Percentiles rank a stretch among this genome's conserved stretches.
Conservation (phyloP, 2,329 filamentous ascomycete genomes). For the Teratosphaeria zuluensis region DNA sequence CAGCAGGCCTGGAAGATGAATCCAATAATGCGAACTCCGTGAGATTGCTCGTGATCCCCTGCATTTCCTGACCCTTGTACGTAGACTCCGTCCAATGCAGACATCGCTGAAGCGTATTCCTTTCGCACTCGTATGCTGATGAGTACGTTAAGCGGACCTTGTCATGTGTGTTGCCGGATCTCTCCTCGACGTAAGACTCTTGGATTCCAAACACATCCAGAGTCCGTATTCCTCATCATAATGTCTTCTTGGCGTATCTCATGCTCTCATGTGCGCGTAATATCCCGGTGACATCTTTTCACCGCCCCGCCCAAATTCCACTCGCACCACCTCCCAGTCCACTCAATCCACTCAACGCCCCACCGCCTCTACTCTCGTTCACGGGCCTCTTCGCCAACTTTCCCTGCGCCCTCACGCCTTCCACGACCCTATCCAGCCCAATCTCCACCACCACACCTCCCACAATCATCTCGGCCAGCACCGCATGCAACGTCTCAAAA, state of each 20-base stretch:
- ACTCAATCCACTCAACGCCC: constrained; percentile 24
- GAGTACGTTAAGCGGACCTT: too few species aligned
- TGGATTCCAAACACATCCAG: too few species aligned
- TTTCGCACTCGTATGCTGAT: too few species aligned
- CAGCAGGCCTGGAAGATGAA: neutral
- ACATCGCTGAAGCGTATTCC: too few species aligned
- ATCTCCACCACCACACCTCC: constrained; percentile 93
- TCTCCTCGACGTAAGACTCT: too few species aligned
- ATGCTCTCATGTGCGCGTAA: neutral
- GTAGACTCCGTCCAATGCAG: too few species aligned
- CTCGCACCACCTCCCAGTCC: constrained; percentile 4
- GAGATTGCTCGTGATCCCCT: neutral
- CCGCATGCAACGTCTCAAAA: constrained; percentile 90
- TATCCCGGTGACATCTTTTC: constrained; percentile 6
- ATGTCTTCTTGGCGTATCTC: too few species aligned
- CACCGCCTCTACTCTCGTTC: constrained; percentile 47
- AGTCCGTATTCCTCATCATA: too few species aligned
- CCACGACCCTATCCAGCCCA: constrained; percentile 75
- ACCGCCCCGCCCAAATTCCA: constrained; percentile 28
- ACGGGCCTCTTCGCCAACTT: constrained; percentile 70
- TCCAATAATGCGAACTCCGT: neutral
- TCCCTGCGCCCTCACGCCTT: constrained; percentile 67
- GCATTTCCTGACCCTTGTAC: too few species aligned
- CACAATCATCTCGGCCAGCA: constrained; percentile 87
- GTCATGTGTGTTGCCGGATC: too few species aligned